These are phyloP conservation scores for Fonsecaea erecta DNA, from an alignment of 2,329 filamentous ascomycete species.

Conservation along the genomic window DNA sequence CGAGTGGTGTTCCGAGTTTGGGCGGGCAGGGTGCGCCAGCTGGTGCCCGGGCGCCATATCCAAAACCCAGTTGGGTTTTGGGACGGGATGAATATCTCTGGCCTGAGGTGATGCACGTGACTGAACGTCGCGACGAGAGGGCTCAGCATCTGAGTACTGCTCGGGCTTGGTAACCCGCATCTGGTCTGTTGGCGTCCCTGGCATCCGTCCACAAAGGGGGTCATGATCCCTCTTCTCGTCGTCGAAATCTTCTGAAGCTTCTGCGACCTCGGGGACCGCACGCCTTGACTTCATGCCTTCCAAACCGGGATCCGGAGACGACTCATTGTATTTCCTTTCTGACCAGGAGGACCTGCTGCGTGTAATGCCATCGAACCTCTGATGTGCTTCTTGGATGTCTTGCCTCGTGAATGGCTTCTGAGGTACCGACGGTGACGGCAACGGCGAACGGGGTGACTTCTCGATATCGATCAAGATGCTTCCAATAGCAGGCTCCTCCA, in stretches of 20 bases:
- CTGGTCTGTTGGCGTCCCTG: neutral
- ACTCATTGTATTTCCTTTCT: neutral
- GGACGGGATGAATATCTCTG: neutral
- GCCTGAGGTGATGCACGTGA: neutral
- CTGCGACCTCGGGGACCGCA: neutral
- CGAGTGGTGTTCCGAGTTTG: neutral
- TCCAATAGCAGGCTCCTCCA: constrained; percentile 32
- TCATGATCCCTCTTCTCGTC: neutral
- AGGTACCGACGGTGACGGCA: neutral
- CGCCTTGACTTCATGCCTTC: neutral
- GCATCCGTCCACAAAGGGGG: neutral
- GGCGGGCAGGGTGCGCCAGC: neutral
- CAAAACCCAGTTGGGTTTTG: neutral
- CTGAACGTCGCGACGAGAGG: neutral
- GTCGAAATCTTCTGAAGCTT: neutral
- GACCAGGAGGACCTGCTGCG: neutral
- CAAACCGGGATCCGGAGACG: neutral
- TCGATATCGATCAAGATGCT: constrained; percentile 33
- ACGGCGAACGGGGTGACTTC: neutral
- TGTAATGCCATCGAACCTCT: constrained; percentile 12
- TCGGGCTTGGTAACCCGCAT: neutral
- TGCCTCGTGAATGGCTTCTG: constrained; percentile 3
- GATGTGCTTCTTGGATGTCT: constrained; percentile 20
- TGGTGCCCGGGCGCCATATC: neutral
- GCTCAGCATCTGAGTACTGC: neutral